A percentile compares a stretch with the other conserved stretches of the same genome.
Evolutionary conservation across 768 basidiomycete genomes (phyloP).

Genomic region (Psilocybe azurescens): DNA sequence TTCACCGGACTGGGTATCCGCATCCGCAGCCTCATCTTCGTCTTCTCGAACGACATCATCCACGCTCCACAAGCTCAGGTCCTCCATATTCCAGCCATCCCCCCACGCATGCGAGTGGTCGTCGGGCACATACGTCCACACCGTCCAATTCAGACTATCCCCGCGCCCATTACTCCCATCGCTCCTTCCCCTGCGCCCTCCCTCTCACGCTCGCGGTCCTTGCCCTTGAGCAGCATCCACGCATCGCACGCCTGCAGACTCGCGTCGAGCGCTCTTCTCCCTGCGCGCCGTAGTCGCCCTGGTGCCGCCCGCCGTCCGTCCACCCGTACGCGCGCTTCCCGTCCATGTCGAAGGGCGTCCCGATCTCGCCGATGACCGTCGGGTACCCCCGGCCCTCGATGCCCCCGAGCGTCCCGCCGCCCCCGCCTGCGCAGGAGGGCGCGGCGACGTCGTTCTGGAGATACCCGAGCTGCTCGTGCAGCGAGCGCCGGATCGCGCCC

Average conservation of each 20-base stretch:
- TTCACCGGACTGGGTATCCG: not conserved
- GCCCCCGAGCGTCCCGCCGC: not conserved
- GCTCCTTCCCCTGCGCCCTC: not conserved
- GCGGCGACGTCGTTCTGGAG: slow-evolving; percentile 76
- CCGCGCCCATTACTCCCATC: not conserved
- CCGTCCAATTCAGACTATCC: slow-evolving; percentile 69
- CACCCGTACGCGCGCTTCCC: slow-evolving; percentile 83
- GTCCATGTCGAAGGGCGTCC: slow-evolving; percentile 96
- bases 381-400: slow-evolving; percentile 56
- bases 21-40: slow-evolving; percentile 18
- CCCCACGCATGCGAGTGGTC: slow-evolving; percentile 84
- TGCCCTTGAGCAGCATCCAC: slow-evolving; percentile 1
- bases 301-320: slow-evolving; percentile 65
- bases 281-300: slow-evolving; percentile 79
- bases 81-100: slow-evolving; percentile 97
- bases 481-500: slow-evolving; percentile 74
- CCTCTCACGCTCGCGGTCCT: not conserved
- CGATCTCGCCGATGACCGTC: slow-evolving; percentile 95
- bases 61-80: slow-evolving; percentile 84
- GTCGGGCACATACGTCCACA: slow-evolving; percentile 91
- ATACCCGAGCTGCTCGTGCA: slow-evolving; percentile 84
- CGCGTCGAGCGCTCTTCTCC: slow-evolving; percentile 88
- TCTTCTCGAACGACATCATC: slow-evolving; percentile 57
- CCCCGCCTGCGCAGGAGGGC: not conserved
- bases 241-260: slow-evolving; percentile 80